These are phyloP conservation scores for Medicago lupulina DNA, from an alignment of 306 rosid species.

Conservation along the genomic window DNA sequence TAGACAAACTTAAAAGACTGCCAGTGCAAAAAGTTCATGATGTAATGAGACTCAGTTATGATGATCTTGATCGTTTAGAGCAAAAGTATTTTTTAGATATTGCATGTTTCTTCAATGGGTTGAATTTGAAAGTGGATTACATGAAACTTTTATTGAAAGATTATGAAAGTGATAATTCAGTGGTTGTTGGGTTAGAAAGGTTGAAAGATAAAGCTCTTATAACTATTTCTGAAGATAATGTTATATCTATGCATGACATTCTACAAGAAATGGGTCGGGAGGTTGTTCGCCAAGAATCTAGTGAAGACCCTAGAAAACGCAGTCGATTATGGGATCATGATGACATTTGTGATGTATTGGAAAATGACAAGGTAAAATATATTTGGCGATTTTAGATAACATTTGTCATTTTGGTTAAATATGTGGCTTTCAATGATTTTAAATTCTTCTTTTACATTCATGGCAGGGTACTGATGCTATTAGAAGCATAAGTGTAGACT, in stretches of 20 bases:
- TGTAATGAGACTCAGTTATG: too few species aligned
- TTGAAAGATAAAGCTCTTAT: not conserved
- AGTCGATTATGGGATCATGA: not conserved
- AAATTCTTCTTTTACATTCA: not conserved
- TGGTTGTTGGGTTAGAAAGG: not conserved
- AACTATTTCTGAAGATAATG: not conserved
- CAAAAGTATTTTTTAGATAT: too few species aligned
- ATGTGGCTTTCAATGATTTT: too few species aligned
- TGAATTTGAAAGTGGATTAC: too few species aligned
- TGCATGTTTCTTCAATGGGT: too few species aligned
- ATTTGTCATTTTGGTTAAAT: not conserved
- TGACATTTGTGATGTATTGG: too few species aligned
- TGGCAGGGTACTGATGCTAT: not conserved
- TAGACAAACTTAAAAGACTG: constrained; percentile 15
- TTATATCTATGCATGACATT: constrained; percentile 13
- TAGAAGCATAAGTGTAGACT: not conserved
- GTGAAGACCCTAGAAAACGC: not conserved
- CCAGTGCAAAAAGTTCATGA: not conserved
- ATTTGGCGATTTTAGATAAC: not conserved
- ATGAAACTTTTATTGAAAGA: too few species aligned
- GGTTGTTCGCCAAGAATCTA: not conserved
- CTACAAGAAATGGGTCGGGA: not conserved
- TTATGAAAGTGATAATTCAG: not conserved
- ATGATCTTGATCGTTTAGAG: too few species aligned
- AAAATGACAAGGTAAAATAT: not conserved